phyloP scores from a whole-genome alignment of 306 rosid species.

The Begonia loranthoides region DNA sequence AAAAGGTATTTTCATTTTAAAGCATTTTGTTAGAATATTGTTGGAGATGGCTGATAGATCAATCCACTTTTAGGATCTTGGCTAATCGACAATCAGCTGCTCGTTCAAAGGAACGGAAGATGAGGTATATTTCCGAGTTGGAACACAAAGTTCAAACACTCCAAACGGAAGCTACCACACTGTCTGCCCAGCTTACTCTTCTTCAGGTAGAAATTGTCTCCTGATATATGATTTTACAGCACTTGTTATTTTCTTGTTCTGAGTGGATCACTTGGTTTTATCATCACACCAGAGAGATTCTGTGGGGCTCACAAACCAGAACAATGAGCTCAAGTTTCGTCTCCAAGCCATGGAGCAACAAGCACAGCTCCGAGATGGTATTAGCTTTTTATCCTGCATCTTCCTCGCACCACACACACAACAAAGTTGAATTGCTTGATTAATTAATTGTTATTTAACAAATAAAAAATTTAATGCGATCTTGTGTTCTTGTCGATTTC shows the following conservation, averaged over 20 bases:
- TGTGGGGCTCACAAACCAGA: constrained; percentile 79
- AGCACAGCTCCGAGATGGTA: constrained; percentile 96
- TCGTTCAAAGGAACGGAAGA: constrained; percentile 85
- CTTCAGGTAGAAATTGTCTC: constrained; percentile 47
- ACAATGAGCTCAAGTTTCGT: constrained; percentile 88
- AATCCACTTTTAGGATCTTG: constrained; percentile 41
- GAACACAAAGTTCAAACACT: constrained; percentile 94
- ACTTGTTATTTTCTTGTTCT: not conserved
- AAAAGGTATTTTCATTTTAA: constrained; percentile 40
- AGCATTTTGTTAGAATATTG: constrained; percentile 4
- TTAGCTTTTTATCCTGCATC: constrained; percentile 3
- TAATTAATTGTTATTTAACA: not conserved
- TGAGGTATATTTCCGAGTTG: constrained; percentile 84
- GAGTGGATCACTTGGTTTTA: constrained; percentile 3
- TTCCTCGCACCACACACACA: not conserved
- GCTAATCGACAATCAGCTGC: constrained; percentile 97
- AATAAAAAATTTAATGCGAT: not conserved
- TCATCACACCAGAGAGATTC: constrained; percentile 56
- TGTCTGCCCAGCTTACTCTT: constrained; percentile 81
- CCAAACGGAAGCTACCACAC: constrained; percentile 89
- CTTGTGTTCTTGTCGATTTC: not conserved
- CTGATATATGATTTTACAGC: constrained; percentile 1
- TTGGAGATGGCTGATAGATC: not conserved
- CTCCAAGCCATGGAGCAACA: constrained; percentile 99
- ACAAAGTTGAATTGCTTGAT: not conserved